Base-by-base conservation (phyloP, 108 stramenopile genomes). In the Cyclotella atomus region DNA sequence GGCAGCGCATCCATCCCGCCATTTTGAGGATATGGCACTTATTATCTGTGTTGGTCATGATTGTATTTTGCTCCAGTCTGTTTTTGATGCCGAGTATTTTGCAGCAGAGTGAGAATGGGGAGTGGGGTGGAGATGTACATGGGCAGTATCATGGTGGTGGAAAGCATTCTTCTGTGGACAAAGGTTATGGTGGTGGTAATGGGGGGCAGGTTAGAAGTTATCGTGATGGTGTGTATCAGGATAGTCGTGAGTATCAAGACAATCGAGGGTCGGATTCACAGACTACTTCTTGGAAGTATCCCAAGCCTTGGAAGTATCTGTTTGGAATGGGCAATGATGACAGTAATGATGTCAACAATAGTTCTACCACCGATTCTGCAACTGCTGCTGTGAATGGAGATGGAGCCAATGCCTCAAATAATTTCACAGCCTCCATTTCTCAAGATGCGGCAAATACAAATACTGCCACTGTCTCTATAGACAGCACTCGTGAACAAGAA, bases 271-370 rank as follows among this genome's bases (percentile, higher is more conserved):
- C n/a, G n/a, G n/a, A n/a, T n/a, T n/a, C n/a, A n/a, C n/a, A n/a
- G n/a, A n/a, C n/a, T n/a, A n/a, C n/a, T n/a, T n/a, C n/a, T n/a
- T n/a, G n/a, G n/a, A n/a, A 21, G 19, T 52, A 34, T 49, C 29
- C 33, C 33, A 50, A 55, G 35, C 52, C 68, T 25, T 55, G 38
- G 53, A 68, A 55, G 68, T 54, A 38, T 38, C n/a, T 41, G 24
- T 29, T 38, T 56, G 69, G 25, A 21, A 49, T 2, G 27, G 59
- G 21, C 8, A 29, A 59, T 21, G 35, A 59, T 32, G 59, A 59
- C 17, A 21, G 59, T 30, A 29, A 59, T 45, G 15, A 28, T 21
- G n/a, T n/a, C n/a, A n/a, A n/a, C n/a, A n/a, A n/a, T n/a, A n/a
- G n/a, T n/a, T n/a, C n/a, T n/a, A n/a, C n/a, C n/a, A n/a, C n/a